Evolutionary conservation across 331 rosid species (phyloP), one percentile per base, ranked within the genome.

Genomic region (Rhamnella rubrinervis): DNA sequence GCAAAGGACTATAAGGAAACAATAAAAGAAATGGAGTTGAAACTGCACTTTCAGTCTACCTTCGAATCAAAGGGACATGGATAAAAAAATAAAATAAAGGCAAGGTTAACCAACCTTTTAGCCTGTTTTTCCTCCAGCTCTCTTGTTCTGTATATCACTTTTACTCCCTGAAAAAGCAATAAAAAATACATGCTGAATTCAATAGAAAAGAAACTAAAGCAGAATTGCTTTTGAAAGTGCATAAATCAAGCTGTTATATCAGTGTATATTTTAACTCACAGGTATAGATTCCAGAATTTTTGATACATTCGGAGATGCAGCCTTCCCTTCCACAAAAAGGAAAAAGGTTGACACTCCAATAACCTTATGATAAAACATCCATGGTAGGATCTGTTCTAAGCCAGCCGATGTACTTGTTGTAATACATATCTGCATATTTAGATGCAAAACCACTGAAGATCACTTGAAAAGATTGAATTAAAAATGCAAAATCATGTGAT

Each of bases 361-460:
- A 81, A 89, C 89, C 85, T 95, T 91, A 74, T 95, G 99, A 77
- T 87, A 95, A 78, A 91, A 95, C 99, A 95, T 95, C 97, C 99
- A 95, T 2, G 96, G 99, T 40, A 95, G 80, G 72, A 95, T 95
- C 90, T 95, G 99, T 60, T 95, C 97, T 60, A 95, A 87, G 72
- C 97, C 95, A 9, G 92, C 97, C 2, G 99, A 83, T 2, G 97
- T 95, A 78, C 96, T 91, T n/a, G 90, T 84, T 0, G 96, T 91
- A 66, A 95, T 82, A 84, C 97, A 83, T 75, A 95, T 95, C 97
- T 95, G 78, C 68, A 71, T 11, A 67, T 69, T 59, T 52, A 62
- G 55, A 64, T 51, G 16, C 59, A 65, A 65, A 63, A 57, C 21
- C 28, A 39, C 16, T 49, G 10, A 9, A 8, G 50, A 0, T 59